Evolutionary conservation across 1,139 yeast species (phyloP).

Genomic region (Suhomyces guaymorum): DNA sequence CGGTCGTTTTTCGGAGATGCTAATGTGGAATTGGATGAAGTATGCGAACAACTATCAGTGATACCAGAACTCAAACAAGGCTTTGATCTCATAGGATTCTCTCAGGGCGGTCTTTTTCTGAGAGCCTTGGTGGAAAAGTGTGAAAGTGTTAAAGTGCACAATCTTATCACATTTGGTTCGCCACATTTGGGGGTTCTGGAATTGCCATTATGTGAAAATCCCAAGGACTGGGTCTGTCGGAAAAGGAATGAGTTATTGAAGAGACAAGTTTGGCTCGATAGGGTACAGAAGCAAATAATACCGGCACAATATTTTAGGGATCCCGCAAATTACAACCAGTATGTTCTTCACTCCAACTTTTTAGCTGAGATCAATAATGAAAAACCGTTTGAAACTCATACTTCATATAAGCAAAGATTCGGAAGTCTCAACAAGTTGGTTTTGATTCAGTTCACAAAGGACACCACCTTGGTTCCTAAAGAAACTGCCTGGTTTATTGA

Average conservation of each 20-base stretch:
- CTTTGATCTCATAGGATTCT: constrained; percentile 75
- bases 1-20: constrained; percentile 63
- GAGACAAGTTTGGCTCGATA: constrained; percentile 59
- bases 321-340: constrained; percentile 46
- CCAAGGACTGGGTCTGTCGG: constrained; percentile 62
- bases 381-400: constrained; percentile 24
- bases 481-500: constrained; percentile 72
- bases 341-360: constrained; percentile 52
- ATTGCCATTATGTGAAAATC: constrained; percentile 57
- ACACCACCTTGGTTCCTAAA: constrained; percentile 70
- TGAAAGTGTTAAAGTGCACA: constrained; percentile 47
- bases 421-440: constrained; percentile 51
- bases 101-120: constrained; percentile 79
- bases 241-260: constrained; percentile 56
- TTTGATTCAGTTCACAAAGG: constrained; percentile 59
- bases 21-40: constrained; percentile 37
- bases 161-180: constrained; percentile 72
- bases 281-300: constrained; percentile 57
- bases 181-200: constrained; percentile 81
- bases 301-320: constrained; percentile 80
- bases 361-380: constrained; percentile 74
- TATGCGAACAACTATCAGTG: constrained; percentile 41
- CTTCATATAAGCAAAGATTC: constrained; percentile 45
- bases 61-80: constrained; percentile 51
- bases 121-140: constrained; percentile 67